Conservation (phyloP, 2,329 filamentous ascomycete genomes). For the Fusarium burgessii region DNA sequence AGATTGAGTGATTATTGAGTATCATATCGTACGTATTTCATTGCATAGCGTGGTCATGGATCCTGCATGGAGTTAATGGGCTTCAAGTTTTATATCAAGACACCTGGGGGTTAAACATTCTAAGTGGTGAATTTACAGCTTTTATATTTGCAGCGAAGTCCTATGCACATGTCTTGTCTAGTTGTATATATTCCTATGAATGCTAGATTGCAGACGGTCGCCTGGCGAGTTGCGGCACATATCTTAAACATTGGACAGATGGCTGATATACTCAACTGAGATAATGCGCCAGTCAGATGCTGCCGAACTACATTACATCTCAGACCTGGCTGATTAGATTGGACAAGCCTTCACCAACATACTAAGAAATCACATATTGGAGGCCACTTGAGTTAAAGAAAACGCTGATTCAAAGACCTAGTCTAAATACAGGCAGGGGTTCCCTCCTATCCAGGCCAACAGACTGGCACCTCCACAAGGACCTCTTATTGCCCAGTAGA, state of each 20-base stretch:
- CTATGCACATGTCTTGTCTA: background rate
- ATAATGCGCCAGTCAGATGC: background rate
- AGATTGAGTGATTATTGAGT: conserved; percentile 74
- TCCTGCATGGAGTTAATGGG: conserved; percentile 37
- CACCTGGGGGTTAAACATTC: background rate
- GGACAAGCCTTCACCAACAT: background rate
- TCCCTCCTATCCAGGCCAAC: conserved; percentile 36
- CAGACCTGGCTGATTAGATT: background rate
- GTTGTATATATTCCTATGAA: background rate
- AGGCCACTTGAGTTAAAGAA: conserved; percentile 9
- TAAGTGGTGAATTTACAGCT: background rate
- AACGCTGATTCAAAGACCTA: conserved; percentile 40
- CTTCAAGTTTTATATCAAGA: conserved; percentile 21
- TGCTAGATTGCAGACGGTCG: background rate
- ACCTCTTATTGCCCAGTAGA: conserved; percentile 25
- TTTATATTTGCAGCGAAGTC: background rate
- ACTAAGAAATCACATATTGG: background rate
- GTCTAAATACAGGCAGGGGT: conserved; percentile 43
- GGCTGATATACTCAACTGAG: background rate
- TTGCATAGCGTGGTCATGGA: conserved; percentile 27
- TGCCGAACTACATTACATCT: background rate
- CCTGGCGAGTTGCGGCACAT: background rate
- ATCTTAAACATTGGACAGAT: background rate
- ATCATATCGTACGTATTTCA: background rate
- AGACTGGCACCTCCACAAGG: conserved; percentile 31